Conservation (phyloP, 495 filamentous ascomycete genomes). For the Penicillium paxilli region DNA sequence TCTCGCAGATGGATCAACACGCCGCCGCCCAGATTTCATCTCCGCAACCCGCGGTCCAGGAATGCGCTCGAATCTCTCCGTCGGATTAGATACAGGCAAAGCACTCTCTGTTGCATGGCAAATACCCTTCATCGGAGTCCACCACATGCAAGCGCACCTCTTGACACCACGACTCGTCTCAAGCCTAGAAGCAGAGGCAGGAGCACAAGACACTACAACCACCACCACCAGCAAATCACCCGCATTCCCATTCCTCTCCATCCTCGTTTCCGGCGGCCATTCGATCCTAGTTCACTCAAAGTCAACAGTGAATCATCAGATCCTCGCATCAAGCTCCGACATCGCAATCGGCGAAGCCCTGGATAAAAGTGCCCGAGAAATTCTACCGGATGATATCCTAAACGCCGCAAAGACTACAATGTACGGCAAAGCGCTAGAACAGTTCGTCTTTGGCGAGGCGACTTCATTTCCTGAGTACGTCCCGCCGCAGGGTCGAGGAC, state of each 20-base stretch:
- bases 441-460: slow-evolving; percentile 67
- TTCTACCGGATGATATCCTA: slow-evolving; percentile 59
- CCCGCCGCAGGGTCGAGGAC: slow-evolving; percentile 51
- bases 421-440: slow-evolving; percentile 70
- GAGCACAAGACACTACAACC: background rate
- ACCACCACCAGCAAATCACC: slow-evolving; percentile 8
- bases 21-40: slow-evolving; percentile 72
- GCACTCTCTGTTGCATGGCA: slow-evolving; percentile 82
- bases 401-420: slow-evolving; percentile 52
- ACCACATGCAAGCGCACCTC: slow-evolving; percentile 97
- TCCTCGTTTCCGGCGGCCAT: slow-evolving; percentile 93
- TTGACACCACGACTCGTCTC: slow-evolving; percentile 80
- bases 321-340: slow-evolving; percentile 69
- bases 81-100: slow-evolving; percentile 83
- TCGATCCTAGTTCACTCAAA: slow-evolving; percentile 77
- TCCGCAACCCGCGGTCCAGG: slow-evolving; percentile 87
- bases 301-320: slow-evolving; percentile 62
- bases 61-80: slow-evolving; percentile 72
- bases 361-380: slow-evolving; percentile 77
- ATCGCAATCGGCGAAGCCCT: slow-evolving; percentile 83
- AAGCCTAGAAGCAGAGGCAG: slow-evolving; percentile 44
- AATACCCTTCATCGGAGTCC: slow-evolving; percentile 77
- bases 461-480: slow-evolving; percentile 54
- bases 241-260: slow-evolving; percentile 79
- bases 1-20: slow-evolving; percentile 26